phyloP scores from a whole-genome alignment of 2,329 filamentous ascomycete species.

The Colletotrichum gigasporum region DNA sequence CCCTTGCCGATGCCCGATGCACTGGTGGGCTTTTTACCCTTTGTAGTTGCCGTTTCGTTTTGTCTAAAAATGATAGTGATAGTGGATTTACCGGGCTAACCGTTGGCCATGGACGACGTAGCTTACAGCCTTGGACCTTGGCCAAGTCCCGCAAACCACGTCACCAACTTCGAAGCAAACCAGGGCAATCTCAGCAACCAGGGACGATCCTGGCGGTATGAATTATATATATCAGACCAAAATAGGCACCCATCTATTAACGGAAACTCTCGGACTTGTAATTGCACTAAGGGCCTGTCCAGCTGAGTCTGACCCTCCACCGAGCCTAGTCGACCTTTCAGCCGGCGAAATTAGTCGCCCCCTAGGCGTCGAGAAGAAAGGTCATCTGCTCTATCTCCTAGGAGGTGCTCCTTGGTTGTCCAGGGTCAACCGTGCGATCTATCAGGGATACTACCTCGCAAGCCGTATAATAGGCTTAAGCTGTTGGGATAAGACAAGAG shows the following conservation, averaged over 20 bases:
- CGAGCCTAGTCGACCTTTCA: neutral
- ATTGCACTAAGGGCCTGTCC: neutral
- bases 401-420: neutral
- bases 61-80: neutral
- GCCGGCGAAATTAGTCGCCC: neutral
- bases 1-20: neutral
- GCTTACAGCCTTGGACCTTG: neutral
- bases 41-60: neutral
- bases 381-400: neutral
- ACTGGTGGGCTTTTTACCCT: neutral
- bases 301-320: neutral
- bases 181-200: too few species aligned
- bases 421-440: neutral
- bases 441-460: neutral
- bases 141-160: neutral
- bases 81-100: neutral
- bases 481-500: neutral
- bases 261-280: neutral
- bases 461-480: neutral
- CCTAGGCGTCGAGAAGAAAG: neutral
- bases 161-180: neutral
- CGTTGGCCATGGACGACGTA: neutral
- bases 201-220: neutral
- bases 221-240: neutral
- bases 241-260: neutral